Evolutionary conservation across 2,329 filamentous ascomycete species (phyloP).

Genomic region (Phaeosphaeria sp.): DNA sequence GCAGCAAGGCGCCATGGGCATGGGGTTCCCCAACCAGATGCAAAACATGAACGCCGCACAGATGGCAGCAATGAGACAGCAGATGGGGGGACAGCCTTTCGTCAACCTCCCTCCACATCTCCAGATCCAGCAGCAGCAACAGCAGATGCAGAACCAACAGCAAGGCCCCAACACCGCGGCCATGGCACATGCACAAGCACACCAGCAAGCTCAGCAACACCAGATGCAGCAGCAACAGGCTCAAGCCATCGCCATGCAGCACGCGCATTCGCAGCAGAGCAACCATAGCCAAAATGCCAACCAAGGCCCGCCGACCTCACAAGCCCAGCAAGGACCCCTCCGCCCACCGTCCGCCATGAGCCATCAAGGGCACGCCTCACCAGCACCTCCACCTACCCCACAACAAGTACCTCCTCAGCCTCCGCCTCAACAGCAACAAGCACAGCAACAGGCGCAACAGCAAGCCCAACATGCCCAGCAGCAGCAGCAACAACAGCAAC

Average conservation of each 20-base stretch:
- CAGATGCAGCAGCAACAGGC: slow-evolving; percentile 54
- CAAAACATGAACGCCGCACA: slow-evolving; percentile 54
- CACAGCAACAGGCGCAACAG: slow-evolving; percentile 36
- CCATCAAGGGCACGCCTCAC: slow-evolving; percentile 49
- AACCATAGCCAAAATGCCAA: slow-evolving; percentile 54
- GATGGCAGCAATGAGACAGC: slow-evolving; percentile 32
- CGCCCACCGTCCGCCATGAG: slow-evolving; percentile 48
- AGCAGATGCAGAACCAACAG: slow-evolving; percentile 53
- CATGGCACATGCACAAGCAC: slow-evolving; percentile 55
- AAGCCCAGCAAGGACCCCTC: slow-evolving; percentile 46
- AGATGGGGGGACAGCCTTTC: slow-evolving; percentile 30
- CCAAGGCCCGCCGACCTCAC: slow-evolving; percentile 44
- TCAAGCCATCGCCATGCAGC: slow-evolving; percentile 55
- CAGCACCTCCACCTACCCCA: slow-evolving; percentile 43
- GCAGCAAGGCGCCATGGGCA: slow-evolving; percentile 60
- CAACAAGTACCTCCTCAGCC: slow-evolving; percentile 49
- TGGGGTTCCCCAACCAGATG: slow-evolving; percentile 63
- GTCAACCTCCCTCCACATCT: slow-evolving; percentile 45
- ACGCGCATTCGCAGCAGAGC: slow-evolving; percentile 56
- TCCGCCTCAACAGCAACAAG: slow-evolving; percentile 42
- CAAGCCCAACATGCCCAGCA: slow-evolving; percentile 4
- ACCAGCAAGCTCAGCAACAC: slow-evolving; percentile 51
- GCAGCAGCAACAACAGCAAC: slow-evolving; percentile 26
- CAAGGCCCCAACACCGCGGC: slow-evolving; percentile 50
- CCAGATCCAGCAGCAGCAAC: slow-evolving; percentile 53